phyloP scores from a whole-genome alignment of 2,329 filamentous ascomycete species.

The Trichoderma koningiopsis region DNA sequence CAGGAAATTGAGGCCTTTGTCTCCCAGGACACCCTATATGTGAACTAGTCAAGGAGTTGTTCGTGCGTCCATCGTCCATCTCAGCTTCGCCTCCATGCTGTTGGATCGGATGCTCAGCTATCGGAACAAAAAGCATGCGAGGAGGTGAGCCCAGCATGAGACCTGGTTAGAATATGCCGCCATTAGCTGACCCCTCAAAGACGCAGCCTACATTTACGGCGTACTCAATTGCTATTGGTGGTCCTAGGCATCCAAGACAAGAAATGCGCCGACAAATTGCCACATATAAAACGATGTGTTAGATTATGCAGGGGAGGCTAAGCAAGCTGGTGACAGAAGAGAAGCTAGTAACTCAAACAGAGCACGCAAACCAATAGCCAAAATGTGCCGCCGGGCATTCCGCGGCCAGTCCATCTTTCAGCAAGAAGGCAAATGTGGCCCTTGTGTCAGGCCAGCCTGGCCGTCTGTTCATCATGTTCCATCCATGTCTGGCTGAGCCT shows the following conservation, averaged over 20 bases:
- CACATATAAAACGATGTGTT: neutral
- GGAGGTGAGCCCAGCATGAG: neutral
- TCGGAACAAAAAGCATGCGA: constrained; percentile 6
- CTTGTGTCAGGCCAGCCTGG: constrained; percentile 2
- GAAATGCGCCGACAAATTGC: neutral
- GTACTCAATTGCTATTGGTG: neutral
- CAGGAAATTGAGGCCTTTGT: neutral
- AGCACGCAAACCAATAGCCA: neutral
- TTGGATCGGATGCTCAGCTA: neutral
- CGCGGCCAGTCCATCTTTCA: neutral
- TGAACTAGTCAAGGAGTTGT: neutral
- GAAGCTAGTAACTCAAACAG: neutral
- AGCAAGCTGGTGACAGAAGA: neutral
- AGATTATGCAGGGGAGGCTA: neutral
- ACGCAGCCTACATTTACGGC: neutral
- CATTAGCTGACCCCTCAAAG: neutral
- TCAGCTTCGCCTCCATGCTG: neutral
- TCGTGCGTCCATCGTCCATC: neutral
- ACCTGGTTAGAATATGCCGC: constrained; percentile 1
- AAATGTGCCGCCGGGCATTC: neutral
- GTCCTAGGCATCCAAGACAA: neutral
- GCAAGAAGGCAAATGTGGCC: neutral
- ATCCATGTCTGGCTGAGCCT: constrained; percentile 23
- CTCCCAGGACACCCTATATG: neutral
- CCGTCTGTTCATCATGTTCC: neutral